phyloP scores from a whole-genome alignment of 2,329 filamentous ascomycete genomes.

The Fonsecaea multimorphosa region DNA sequence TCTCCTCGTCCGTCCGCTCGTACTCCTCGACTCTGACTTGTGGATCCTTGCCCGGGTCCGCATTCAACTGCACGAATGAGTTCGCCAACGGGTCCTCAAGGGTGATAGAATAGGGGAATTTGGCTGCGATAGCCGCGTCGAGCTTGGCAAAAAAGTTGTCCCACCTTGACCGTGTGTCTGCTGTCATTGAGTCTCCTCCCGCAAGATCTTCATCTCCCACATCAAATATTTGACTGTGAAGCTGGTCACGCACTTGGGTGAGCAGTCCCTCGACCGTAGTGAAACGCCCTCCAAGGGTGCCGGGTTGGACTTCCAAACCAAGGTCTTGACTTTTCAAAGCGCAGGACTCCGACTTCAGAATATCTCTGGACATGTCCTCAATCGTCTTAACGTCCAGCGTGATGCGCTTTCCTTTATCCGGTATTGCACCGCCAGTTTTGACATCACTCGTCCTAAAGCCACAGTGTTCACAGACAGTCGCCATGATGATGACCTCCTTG shows the following conservation, averaged over 20 bases:
- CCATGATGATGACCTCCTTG: slow-evolving; percentile 96
- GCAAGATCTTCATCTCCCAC: slow-evolving; percentile 61
- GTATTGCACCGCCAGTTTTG: slow-evolving; percentile 93
- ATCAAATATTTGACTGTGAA: slow-evolving; percentile 87
- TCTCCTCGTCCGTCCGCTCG: slow-evolving; percentile 84
- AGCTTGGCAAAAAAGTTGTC: slow-evolving; percentile 78
- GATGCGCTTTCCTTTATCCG: slow-evolving; percentile 82
- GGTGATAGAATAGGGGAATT: slow-evolving; percentile 79
- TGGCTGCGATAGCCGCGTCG: slow-evolving; percentile 77
- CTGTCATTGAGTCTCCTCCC: slow-evolving; percentile 79
- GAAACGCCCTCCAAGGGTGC: slow-evolving; percentile 93
- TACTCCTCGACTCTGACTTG: slow-evolving; percentile 85
- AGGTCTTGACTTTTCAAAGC: slow-evolving; percentile 86
- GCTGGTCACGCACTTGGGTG: slow-evolving; percentile 88
- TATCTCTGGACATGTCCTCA: slow-evolving; percentile 84
- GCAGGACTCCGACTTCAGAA: slow-evolving; percentile 95
- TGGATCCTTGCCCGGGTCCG: slow-evolving; percentile 70
- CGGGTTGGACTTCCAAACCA: slow-evolving; percentile 83
- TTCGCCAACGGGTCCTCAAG: slow-evolving; percentile 87
- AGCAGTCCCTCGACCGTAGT: slow-evolving; percentile 95
- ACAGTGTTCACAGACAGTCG: slow-evolving; percentile 87
- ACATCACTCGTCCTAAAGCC: slow-evolving; percentile 96
- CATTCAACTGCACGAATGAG: slow-evolving; percentile 90
- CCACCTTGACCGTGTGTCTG: slow-evolving; percentile 74
- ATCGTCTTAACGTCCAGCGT: slow-evolving; percentile 72